Evolutionary conservation across 768 basidiomycete species (phyloP).

Genomic region (Clavaria fumosa): DNA sequence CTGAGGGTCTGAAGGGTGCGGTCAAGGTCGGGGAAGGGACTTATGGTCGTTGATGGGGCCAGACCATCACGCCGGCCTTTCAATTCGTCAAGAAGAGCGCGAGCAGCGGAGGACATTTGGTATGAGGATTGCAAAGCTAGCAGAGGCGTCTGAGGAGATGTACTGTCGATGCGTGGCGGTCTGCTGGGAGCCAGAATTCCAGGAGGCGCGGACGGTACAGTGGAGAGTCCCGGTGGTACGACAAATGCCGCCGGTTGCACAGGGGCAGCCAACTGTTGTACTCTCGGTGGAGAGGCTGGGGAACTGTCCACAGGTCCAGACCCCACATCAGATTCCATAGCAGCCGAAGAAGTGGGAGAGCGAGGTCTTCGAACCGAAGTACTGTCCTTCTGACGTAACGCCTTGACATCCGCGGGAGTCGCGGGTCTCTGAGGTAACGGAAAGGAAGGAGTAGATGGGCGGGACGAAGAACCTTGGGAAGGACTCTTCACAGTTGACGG

Average conservation of each 20-base stretch:
- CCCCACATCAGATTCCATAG: constrained; percentile 36
- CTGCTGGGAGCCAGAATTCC: constrained; percentile 46
- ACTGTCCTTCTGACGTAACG: constrained; percentile 20
- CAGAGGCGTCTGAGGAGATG: constrained; percentile 35
- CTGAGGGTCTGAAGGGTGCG: constrained; percentile 63
- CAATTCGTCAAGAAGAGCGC: constrained; percentile 73
- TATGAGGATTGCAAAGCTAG: constrained; percentile 49
- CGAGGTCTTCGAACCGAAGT: constrained; percentile 16
- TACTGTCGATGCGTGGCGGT: constrained; percentile 31
- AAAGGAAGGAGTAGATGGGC: constrained; percentile 40
- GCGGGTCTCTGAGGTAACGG: constrained; percentile 26
- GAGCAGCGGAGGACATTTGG: constrained; percentile 77
- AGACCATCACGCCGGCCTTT: constrained; percentile 55
- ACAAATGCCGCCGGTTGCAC: constrained; percentile 17
- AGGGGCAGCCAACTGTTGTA: constrained; percentile 24
- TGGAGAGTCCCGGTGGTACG: constrained; percentile 14
- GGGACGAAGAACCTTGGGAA: constrained; percentile 41
- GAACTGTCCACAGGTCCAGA: constrained; percentile 29
- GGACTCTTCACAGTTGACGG: constrained; percentile 24
- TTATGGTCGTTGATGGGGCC: constrained; percentile 27
- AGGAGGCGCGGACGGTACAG: constrained; percentile 27
- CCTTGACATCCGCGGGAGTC: constrained; percentile 28
- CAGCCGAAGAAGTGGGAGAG: constrained; percentile 34
- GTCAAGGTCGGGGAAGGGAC: constrained; percentile 82
- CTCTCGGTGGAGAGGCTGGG: constrained; percentile 21